Evolutionary conservation across 306 rosid species (phyloP), one percentile per base, ranked within the genome.

Genomic region (Benincasa hispida): DNA sequence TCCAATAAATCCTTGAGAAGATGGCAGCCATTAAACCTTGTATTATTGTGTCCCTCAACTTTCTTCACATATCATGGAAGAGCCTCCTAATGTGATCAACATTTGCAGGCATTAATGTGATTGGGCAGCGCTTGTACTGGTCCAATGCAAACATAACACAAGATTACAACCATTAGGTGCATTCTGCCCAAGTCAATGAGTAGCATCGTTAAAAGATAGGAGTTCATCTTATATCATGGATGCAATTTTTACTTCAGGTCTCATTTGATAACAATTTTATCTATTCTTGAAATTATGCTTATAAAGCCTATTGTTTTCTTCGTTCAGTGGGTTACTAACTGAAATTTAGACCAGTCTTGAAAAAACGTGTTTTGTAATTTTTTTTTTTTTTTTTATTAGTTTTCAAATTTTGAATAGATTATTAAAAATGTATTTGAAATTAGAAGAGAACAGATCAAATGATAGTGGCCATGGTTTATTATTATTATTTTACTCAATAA

Each of bases 41-140:
- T 6, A 68, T 41, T 21, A 18, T 19, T 28, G 39, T 34, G 27
- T 63, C 25, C 47, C 50, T 65, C 47, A 8, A 61, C 30, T 22
- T n/a, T 63, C 48, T 81, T 84, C 88, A 94, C 75, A 94, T 85
- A 79, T 94, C 99, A 79, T 94, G 99, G 76, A 94, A 94, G 79
- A 94, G 96, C 76, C 96, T 94, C 84, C 99, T 87, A 51, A 94
- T 90, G 80, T 92, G 91, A 50, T 92, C 97, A 57, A 85, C 90
- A 1, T 85, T 86, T 39, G 92, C 79, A 55, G 96, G 92, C 88
- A 88, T 86, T 83, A 92, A 83, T 4, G 96, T 94, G 78, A 86
- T 81, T 9, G 99, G 99, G 83, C 99, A 94, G 22, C 96, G 93
- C 86, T 94, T 94, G 78, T 91, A 87, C 99, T 94, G 93, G 37